phyloP scores from a whole-genome alignment of 2,329 filamentous ascomycete species.

The Hansfordia pulvinata region DNA sequence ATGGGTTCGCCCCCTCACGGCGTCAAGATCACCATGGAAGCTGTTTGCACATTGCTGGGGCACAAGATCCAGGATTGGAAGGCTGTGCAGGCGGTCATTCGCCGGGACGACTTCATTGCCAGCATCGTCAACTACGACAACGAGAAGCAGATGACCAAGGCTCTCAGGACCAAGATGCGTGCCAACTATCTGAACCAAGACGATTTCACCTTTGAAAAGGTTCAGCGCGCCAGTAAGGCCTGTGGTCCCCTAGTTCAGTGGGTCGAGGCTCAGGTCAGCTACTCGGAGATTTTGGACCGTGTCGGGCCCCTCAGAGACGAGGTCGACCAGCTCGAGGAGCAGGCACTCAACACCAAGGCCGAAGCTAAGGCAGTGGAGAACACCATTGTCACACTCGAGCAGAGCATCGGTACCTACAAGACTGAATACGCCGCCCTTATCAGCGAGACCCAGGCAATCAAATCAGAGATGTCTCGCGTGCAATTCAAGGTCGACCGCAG shows the following conservation, averaged over 20 bases:
- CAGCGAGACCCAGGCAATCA: constrained; percentile 94
- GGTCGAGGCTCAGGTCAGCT: constrained; percentile 93
- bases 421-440: constrained; percentile 90
- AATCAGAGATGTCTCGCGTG: constrained; percentile 88
- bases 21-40: constrained; percentile 84
- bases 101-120: constrained; percentile 90
- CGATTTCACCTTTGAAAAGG: constrained; percentile 91
- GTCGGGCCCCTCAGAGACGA: constrained; percentile 88
- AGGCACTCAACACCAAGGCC: constrained; percentile 83
- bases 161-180: constrained; percentile 75
- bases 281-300: constrained; percentile 91
- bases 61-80: constrained; percentile 89
- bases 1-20: constrained; percentile 88
- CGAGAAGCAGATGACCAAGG: constrained; percentile 81
- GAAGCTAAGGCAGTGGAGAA: constrained; percentile 85
- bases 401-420: constrained; percentile 91
- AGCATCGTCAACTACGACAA: constrained; percentile 98
- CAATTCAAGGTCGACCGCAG: constrained; percentile 98
- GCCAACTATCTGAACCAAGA: constrained; percentile 84
- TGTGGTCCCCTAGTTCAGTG: constrained; percentile 95
- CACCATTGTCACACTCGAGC: constrained; percentile 70
- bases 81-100: constrained; percentile 74
- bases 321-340: constrained; percentile 73
- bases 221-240: constrained; percentile 91
- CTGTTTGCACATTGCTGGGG: constrained; percentile 89